These are phyloP conservation scores for Tarenaya hassleriana DNA, from an alignment of 345 rosid species.

Conservation along the genomic window DNA sequence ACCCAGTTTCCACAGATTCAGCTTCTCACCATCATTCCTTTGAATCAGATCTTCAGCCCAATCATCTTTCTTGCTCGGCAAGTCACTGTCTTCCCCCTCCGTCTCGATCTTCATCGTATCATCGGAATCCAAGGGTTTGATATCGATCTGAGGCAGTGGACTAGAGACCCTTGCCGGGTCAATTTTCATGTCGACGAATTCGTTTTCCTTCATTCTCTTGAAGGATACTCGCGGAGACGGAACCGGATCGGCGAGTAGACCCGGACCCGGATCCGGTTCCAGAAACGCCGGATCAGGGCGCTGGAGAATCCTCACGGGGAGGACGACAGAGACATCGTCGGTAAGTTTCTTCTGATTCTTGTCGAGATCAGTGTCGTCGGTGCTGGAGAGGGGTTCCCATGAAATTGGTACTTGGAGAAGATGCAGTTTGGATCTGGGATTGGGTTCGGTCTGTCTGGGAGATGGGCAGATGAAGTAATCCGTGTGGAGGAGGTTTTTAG, in stretches of 20 bases:
- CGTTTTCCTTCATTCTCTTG: conserved; percentile 69
- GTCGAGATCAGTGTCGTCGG: conserved; percentile 25
- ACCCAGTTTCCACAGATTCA: conserved; percentile 76
- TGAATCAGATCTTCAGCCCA: conserved; percentile 41
- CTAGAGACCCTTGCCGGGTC: conserved; percentile 37
- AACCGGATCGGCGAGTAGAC: conserved; percentile 20
- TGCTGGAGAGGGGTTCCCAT: conserved; percentile 41
- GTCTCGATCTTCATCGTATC: conserved; percentile 18
- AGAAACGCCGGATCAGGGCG: conserved; percentile 26
- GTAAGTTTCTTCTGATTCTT: too few relatives aligned
- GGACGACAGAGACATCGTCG: too few relatives aligned
- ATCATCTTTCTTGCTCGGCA: conserved; percentile 21
- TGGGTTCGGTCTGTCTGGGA: conserved; percentile 22
- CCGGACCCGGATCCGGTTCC: conserved; percentile 50
- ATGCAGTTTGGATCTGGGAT: conserved; percentile 32
- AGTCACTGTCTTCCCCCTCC: conserved; percentile 14
- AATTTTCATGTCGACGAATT: conserved; percentile 96
- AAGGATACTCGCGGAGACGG: conserved; percentile 78
- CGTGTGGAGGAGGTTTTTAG: conserved; percentile 38
- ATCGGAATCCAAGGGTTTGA: neutral
- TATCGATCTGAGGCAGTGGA: conserved; percentile 13
- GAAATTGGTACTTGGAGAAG: conserved; percentile 58
- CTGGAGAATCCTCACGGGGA: too few relatives aligned
- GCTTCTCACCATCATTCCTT: conserved; percentile 31
- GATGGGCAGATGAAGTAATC: conserved; percentile 65